Conservation (phyloP, 495 filamentous ascomycete genomes). For the Aspergillus sparsus region DNA sequence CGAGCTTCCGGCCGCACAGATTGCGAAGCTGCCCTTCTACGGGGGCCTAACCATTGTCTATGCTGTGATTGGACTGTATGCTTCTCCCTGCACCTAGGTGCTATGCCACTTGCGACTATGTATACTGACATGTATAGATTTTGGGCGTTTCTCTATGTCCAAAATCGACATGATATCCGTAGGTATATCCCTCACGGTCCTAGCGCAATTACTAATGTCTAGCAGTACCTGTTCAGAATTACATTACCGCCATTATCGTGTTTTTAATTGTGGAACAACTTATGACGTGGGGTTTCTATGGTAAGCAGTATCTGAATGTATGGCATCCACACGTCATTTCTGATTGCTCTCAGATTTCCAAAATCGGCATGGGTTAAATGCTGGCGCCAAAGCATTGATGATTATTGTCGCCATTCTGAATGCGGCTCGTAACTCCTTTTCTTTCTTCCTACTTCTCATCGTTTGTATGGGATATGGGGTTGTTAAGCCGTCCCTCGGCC, state of each 20-base stretch:
- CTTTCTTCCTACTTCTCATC: slow-evolving; percentile 97
- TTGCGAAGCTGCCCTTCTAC: slow-evolving; percentile 97
- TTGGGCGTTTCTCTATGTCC: slow-evolving; percentile 95
- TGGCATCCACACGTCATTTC: not conserved
- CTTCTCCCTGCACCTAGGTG: slow-evolving; percentile 14
- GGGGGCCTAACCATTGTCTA: slow-evolving; percentile 93
- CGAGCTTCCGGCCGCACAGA: slow-evolving; percentile 91
- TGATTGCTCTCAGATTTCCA: slow-evolving; percentile 66
- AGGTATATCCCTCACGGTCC: slow-evolving; percentile 30
- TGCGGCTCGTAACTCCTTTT: slow-evolving; percentile 93
- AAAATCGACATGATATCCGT: slow-evolving; percentile 91
- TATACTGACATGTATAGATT: slow-evolving; percentile 52
- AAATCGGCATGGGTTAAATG: slow-evolving; percentile 83
- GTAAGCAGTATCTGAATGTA: slow-evolving; percentile 28
- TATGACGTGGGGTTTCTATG: slow-evolving; percentile 97
- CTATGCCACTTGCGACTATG: not conserved
- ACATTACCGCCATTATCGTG: slow-evolving; percentile 94
- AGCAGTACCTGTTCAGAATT: slow-evolving; percentile 94
- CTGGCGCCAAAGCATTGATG: slow-evolving; percentile 78
- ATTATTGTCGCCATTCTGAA: slow-evolving; percentile 88
- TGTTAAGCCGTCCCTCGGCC: slow-evolving; percentile 89
- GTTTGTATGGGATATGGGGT: slow-evolving; percentile 99
- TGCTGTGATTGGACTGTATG: slow-evolving; percentile 75
- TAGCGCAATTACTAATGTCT: slow-evolving; percentile 35
- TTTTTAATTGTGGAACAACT: slow-evolving; percentile 95